A percentile compares a stretch with the other conserved stretches of the same genome.
Evolutionary conservation across 805 yeast genomes (phyloP).

Genomic region (Starmerella asiatica): DNA sequence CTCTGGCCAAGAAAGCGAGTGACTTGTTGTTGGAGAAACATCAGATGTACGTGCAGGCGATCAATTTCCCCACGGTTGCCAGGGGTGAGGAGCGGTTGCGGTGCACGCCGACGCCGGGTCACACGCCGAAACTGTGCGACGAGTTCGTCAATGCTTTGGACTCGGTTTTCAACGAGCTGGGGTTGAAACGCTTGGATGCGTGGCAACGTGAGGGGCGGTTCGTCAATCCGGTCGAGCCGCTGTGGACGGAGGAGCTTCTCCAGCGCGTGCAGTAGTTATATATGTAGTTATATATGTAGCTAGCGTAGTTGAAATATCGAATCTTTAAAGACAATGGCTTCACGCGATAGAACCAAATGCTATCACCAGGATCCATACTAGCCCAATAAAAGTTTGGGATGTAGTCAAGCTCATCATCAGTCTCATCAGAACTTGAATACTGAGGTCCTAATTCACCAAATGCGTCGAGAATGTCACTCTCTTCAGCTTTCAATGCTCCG

Average conservation of each 20-base stretch:
- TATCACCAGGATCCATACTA: no score
- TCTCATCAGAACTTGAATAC: no score
- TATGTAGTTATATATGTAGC: no score
- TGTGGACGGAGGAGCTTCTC: conserved; percentile 82
- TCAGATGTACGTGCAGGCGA: conserved; percentile 91
- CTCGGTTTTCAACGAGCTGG: conserved; percentile 60
- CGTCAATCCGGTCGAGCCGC: conserved; percentile 33
- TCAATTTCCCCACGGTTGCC: conserved; percentile 95
- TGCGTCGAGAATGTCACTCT: no score
- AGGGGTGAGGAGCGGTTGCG: conserved; percentile 92
- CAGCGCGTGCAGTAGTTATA: neutral
- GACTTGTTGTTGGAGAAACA: conserved; percentile 75
- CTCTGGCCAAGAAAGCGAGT: conserved; percentile 79
- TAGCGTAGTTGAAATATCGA: no score
- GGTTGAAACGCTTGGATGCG: conserved; percentile 58
- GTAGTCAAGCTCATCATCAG: no score
- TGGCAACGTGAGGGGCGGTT: conserved; percentile 60
- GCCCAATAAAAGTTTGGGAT: no score
- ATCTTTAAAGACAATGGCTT: no score
- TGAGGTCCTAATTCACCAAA: no score
- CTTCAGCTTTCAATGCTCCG: no score
- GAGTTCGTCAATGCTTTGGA: conserved; percentile 67
- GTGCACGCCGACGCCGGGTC: conserved; percentile 99
- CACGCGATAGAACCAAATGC: no score
- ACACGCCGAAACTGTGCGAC: conserved; percentile 61